Conservation (phyloP, 768 basidiomycete species). For the Gautieria morchelliformis region DNA sequence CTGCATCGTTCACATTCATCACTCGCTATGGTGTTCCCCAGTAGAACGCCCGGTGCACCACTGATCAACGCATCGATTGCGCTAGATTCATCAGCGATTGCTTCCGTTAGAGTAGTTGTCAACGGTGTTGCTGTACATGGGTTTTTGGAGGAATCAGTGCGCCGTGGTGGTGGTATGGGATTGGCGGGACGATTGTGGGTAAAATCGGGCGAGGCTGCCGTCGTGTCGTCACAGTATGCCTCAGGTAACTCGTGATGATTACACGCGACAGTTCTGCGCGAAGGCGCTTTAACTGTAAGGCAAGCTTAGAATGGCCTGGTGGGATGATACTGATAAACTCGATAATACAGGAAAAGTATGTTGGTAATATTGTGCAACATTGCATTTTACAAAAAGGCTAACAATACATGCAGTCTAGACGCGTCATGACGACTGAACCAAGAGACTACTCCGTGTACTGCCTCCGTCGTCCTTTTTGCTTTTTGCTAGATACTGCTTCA, state of each 20-base stretch:
- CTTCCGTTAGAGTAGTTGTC: slow-evolving; percentile 1
- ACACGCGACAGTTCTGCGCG: no score
- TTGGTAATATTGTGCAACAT: no score
- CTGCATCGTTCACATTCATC: slow-evolving; percentile 3
- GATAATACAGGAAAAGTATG: no score
- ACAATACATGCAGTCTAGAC: neutral
- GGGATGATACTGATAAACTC: no score
- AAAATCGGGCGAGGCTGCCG: neutral
- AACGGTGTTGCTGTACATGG: slow-evolving; percentile 1
- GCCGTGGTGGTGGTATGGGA: slow-evolving; percentile 3
- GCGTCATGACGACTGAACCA: neutral
- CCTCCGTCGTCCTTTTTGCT: neutral
- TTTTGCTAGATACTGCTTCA: slow-evolving; percentile 19
- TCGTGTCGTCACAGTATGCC: neutral
- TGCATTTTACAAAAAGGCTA: neutral
- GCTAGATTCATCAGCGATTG: neutral
- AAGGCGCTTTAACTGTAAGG: no score
- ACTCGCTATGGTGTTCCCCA: slow-evolving; percentile 5
- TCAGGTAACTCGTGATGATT: neutral
- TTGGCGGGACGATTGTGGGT: slow-evolving; percentile 6
- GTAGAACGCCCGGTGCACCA: neutral
- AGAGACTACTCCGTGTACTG: neutral
- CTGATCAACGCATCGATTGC: slow-evolving; percentile 2
- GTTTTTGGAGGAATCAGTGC: slow-evolving; percentile 1
- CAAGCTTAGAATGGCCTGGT: no score